phyloP scores from a whole-genome alignment of 306 rosid genomes.

The Notholithocarpus densiflorus region DNA sequence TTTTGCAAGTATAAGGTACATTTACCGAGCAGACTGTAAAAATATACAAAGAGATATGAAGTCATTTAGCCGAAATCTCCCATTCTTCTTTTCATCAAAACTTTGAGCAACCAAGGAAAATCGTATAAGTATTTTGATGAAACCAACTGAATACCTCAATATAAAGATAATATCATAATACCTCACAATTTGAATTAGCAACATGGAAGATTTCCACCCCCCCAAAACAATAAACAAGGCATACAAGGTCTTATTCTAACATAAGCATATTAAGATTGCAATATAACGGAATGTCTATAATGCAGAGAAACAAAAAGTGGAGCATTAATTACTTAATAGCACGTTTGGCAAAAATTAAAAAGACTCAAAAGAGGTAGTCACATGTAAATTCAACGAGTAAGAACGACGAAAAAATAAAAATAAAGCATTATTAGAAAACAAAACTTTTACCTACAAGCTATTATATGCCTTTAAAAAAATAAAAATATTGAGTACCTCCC shows the following conservation, averaged over 20 bases:
- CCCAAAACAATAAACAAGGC: no score
- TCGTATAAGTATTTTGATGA: not conserved
- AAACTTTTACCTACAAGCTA: no score
- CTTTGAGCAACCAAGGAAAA: slow-evolving; percentile 54
- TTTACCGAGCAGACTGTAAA: slow-evolving; percentile 74
- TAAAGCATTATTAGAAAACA: no score
- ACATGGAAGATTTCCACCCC: not conserved
- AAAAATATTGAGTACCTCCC: no score
- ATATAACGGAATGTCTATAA: not conserved
- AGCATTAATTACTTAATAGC: not conserved
- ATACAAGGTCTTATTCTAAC: no score
- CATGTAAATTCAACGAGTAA: not conserved
- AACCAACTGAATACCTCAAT: not conserved
- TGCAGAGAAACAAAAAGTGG: not conserved
- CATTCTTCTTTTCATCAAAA: slow-evolving; percentile 81
- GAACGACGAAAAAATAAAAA: not conserved
- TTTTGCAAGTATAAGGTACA: not conserved
- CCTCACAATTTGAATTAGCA: not conserved
- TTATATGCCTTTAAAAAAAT: no score
- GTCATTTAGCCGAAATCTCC: slow-evolving; percentile 67
- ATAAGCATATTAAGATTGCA: not conserved
- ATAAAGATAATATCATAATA: not conserved
- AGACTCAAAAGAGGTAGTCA: not conserved
- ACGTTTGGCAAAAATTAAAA: not conserved
- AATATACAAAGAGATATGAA: slow-evolving; percentile 82